phyloP scores from a whole-genome alignment of 768 basidiomycete species.

The Podaxis mareebaensis region DNA sequence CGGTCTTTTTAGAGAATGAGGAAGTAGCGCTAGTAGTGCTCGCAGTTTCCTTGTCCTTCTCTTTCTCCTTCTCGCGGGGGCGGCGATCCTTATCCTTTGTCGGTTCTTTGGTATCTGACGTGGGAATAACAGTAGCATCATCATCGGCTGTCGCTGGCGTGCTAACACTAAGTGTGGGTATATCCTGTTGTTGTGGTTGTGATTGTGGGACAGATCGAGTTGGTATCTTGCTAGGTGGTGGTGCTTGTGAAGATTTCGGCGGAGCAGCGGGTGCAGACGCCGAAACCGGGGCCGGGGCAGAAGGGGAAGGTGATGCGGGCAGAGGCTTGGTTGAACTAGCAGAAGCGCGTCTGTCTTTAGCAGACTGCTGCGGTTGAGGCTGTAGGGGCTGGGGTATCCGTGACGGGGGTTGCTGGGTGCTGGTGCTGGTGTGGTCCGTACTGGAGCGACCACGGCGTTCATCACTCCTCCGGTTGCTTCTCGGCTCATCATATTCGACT shows the following conservation, averaged over 20 bases:
- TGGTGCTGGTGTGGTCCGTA: slow-evolving; percentile 27
- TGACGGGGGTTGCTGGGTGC: slow-evolving; percentile 22
- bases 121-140: slow-evolving; percentile 7
- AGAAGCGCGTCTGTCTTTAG: slow-evolving; percentile 35
- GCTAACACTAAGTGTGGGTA: slow-evolving; percentile 31
- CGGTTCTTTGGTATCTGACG: background rate
- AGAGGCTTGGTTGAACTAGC: slow-evolving; percentile 31
- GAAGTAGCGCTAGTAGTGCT: slow-evolving; percentile 31
- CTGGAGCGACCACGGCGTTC: slow-evolving; percentile 20
- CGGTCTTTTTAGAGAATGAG: slow-evolving; percentile 35
- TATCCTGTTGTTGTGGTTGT: background rate
- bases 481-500: slow-evolving; percentile 85
- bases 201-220: background rate
- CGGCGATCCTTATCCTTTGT: background rate
- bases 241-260: slow-evolving; percentile 12
- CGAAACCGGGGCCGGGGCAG: background rate
- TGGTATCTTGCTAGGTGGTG: background rate
- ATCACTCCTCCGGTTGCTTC: slow-evolving; percentile 31
- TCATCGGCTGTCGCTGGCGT: slow-evolving; percentile 37
- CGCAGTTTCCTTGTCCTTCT: slow-evolving; percentile 28
- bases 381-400: slow-evolving; percentile 5
- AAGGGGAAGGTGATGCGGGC: slow-evolving; percentile 24
- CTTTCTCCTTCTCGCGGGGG: slow-evolving; percentile 6
- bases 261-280: slow-evolving; percentile 16
- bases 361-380: slow-evolving; percentile 17